Percentiles rank a stretch among this genome's conserved stretches.
Evolutionary conservation across 768 basidiomycete species (phyloP).

Genomic region (Suillus placidus): DNA sequence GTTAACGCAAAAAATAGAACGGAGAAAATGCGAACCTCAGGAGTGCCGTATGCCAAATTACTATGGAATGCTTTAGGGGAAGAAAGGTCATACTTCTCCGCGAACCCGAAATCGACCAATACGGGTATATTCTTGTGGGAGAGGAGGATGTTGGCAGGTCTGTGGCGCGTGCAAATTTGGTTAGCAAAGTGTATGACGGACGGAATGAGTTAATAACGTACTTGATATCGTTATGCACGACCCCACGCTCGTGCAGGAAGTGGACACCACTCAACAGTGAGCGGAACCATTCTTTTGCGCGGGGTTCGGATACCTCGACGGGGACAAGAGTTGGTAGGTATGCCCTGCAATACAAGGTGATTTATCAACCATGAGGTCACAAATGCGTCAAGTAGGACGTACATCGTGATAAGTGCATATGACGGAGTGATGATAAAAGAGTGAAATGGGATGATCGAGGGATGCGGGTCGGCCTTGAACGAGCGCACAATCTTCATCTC

Average conservation of each 20-base stretch:
- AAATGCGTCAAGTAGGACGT: conserved; percentile 34
- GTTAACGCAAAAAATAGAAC: background rate
- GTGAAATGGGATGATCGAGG: conserved; percentile 90
- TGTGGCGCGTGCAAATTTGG: conserved; percentile 29
- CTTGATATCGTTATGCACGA: conserved; percentile 96
- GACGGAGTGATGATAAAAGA: conserved; percentile 92
- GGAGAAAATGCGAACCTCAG: conserved; percentile 59
- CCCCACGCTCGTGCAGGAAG: conserved; percentile 81
- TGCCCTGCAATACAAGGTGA: conserved; percentile 54
- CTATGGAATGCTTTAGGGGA: conserved; percentile 75
- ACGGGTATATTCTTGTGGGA: conserved; percentile 79
- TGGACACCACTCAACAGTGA: conserved; percentile 81
- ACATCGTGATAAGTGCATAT: conserved; percentile 93
- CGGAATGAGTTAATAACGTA: conserved; percentile 37
- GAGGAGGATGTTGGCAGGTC: conserved; percentile 92
- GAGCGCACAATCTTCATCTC: conserved; percentile 95
- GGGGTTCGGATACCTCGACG: conserved; percentile 80
- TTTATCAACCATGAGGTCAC: conserved; percentile 16
- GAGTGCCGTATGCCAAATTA: conserved; percentile 87
- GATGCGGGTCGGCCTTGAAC: conserved; percentile 84
- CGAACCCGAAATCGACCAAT: conserved; percentile 96
- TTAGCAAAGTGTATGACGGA: background rate
- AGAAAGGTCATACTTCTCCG: conserved; percentile 75
- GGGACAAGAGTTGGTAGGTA: conserved; percentile 85
- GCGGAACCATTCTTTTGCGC: conserved; percentile 81